Evolutionary conservation across 306 rosid genomes (phyloP).

Genomic region (Trichosanthes truncata): DNA sequence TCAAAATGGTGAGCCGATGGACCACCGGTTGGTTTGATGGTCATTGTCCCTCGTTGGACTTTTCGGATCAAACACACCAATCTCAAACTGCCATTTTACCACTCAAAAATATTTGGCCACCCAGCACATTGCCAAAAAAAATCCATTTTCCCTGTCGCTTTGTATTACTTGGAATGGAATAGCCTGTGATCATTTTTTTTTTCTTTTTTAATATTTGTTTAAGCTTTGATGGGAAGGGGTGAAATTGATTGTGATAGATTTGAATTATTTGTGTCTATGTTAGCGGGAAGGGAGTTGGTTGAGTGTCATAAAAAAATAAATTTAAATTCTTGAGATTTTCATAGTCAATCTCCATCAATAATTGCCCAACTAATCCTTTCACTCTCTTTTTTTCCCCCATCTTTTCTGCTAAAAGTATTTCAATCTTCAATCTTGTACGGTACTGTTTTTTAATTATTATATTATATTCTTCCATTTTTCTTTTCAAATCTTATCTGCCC

Average conservation of each 20-base stretch:
- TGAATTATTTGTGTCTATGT: neutral
- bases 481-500: neutral
- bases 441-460: neutral
- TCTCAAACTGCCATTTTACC: neutral
- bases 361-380: neutral
- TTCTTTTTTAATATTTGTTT: neutral
- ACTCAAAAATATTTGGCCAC: neutral
- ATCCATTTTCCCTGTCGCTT: neutral
- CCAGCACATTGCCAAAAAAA: neutral
- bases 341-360: neutral
- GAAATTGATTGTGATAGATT: neutral
- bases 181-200: too few species aligned
- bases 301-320: neutral
- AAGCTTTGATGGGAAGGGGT: neutral
- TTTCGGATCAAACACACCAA: neutral
- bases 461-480: neutral
- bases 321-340: neutral
- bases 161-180: neutral
- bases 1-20: neutral
- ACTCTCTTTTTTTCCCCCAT: neutral
- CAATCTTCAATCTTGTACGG: neutral
- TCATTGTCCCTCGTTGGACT: neutral
- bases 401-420: neutral
- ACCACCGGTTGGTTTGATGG: neutral
- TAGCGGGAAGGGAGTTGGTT: constrained; percentile 11